Conservation (phyloP, 306 rosid species). For the Castanopsis chinensis region DNA sequence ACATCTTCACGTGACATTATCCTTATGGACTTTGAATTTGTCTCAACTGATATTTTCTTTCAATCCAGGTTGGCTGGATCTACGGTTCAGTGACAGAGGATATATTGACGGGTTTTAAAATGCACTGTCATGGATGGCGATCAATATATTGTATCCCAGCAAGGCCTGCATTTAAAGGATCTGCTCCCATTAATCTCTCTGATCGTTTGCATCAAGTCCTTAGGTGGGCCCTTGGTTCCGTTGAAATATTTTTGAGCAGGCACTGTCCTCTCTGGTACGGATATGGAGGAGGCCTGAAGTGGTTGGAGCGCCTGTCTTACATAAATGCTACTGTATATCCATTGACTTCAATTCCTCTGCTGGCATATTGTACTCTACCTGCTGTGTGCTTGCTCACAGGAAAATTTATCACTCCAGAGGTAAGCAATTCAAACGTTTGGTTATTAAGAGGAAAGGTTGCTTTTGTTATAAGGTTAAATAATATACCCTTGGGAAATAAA, state of each 20-base stretch:
- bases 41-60: not conserved
- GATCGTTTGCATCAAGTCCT: conserved; percentile 61
- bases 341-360: conserved; percentile 66
- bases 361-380: conserved; percentile 68
- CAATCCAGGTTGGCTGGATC: conserved; percentile 71
- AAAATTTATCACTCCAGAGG: conserved; percentile 73
- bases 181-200: conserved; percentile 43
- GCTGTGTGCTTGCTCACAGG: conserved; percentile 73
- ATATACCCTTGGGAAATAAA: not conserved
- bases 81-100: conserved; percentile 74
- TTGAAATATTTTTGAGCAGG: conserved; percentile 68
- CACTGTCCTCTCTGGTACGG: conserved; percentile 84
- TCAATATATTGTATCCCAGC: conserved; percentile 61
- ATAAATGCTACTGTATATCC: conserved; percentile 67
- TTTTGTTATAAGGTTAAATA: not conserved
- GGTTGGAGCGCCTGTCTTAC: conserved; percentile 61
- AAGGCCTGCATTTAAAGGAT: conserved; percentile 59
- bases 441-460: not conserved
- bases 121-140: conserved; percentile 85
- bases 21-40: not conserved
- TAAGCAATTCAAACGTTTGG: conserved; percentile 13
- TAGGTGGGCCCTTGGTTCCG: conserved; percentile 69
- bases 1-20: not conserved
- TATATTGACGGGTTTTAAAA: conserved; percentile 70
- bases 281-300: conserved; percentile 70